These are phyloP conservation scores for Pseudocercospora macadamiae DNA, from an alignment of 2,329 filamentous ascomycete species.

Conservation along the genomic window DNA sequence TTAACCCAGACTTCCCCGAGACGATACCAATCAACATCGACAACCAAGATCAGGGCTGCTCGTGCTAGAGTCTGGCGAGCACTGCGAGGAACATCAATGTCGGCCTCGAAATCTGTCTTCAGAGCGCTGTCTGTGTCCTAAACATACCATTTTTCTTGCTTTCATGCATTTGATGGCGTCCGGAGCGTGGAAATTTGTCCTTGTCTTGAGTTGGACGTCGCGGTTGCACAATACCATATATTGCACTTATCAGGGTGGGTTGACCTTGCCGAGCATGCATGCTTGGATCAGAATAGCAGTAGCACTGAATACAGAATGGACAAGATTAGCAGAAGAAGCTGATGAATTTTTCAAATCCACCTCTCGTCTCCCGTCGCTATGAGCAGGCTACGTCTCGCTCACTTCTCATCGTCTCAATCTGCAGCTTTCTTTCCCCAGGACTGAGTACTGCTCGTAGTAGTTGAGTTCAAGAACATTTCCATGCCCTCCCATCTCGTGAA, in stretches of 20 bases:
- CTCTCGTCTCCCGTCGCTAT: too few species aligned
- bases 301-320: constrained; percentile 5
- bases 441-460: too few species aligned
- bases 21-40: constrained; percentile 98
- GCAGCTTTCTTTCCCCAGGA: too few species aligned
- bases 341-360: too few species aligned
- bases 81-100: not conserved
- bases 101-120: not conserved
- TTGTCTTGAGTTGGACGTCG: not conserved
- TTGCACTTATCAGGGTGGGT: not conserved
- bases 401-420: too few species aligned
- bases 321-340: not conserved
- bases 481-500: too few species aligned
- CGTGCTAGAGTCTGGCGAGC: constrained; percentile 62
- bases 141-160: constrained; percentile 1
- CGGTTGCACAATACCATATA: constrained; percentile 7
- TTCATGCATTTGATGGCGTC: constrained; percentile 7
- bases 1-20: constrained; percentile 94
- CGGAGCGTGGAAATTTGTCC: not conserved
- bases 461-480: too few species aligned
- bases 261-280: not conserved
- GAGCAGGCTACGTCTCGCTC: too few species aligned
- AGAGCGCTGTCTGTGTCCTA: constrained; percentile 1
- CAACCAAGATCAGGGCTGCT: constrained; percentile 88
- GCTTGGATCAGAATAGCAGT: constrained; percentile 2